These are phyloP conservation scores for Paramecium pentaurelia DNA, from an alignment of 73 alveolate genomes.

Conservation along the genomic window DNA sequence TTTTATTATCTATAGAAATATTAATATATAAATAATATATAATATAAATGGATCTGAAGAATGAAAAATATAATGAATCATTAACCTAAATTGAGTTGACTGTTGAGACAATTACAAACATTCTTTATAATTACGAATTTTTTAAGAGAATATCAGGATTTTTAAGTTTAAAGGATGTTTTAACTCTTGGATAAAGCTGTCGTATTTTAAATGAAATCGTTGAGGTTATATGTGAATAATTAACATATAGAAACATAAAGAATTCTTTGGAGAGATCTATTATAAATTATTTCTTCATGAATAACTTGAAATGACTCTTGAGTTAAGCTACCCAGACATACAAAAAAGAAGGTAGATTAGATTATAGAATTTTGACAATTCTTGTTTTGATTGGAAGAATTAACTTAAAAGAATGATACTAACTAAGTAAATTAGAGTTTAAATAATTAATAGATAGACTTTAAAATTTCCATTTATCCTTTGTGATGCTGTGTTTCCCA, in stretches of 20 bases:
- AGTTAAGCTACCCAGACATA: slow-evolving; percentile 3
- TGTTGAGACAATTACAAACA: not conserved
- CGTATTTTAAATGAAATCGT: not conserved
- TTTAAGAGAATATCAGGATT: not conserved
- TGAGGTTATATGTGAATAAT: not conserved
- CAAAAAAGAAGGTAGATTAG: not conserved
- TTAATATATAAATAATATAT: not conserved
- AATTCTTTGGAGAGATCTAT: slow-evolving; percentile 15
- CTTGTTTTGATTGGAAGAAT: not conserved
- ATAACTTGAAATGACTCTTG: not conserved
- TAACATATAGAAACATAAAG: not conserved
- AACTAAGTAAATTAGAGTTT: not conserved
- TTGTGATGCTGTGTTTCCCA: not conserved
- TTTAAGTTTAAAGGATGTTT: not conserved
- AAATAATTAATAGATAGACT: not conserved
- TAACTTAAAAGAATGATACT: not conserved
- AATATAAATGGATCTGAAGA: not conserved
- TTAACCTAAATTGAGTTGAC: not conserved
- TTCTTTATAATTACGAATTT: not conserved
- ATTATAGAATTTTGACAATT: not conserved
- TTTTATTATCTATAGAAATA: not conserved
- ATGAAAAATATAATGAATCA: not conserved
- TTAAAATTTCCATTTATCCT: not conserved
- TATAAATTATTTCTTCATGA: slow-evolving; percentile 6
- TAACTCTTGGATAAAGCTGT: not conserved